Base-by-base conservation (phyloP, 257 asterid genomes). In the Cinchona pubescens region DNA sequence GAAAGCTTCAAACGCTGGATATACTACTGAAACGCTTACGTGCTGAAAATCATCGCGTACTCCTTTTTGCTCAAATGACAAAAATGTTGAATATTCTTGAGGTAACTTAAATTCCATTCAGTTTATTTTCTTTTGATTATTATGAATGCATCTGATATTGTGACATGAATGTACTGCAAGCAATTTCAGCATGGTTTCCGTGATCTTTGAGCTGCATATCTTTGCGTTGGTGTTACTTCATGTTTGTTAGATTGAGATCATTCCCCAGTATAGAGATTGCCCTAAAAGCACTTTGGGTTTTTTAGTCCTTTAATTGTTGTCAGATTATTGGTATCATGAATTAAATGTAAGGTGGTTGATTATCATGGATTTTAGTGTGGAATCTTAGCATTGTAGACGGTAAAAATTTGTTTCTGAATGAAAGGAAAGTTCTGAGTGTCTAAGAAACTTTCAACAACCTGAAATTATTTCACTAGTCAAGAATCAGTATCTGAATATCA, bases 51-150 rank as follows among this genome's bases (percentile, higher is more conserved):
- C 99, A 94, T 55, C 96, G 98, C 15, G 89, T 92, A 79, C 99
- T 94, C 74, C 91, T 94, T 69, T 94, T 94, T 87, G 96, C 98
- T 35, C 99, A 94, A 82, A 94, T 94, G 99, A 94, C 99, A 32
- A 94, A 88, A 83, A 92, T 94, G 99, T 85, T 94, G 79, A 89
- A 94, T 82, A 92, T 94, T 82, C 88, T 94, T 40, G 99, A 94
- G 98, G 99, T 92, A 85, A 60, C 75, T 67, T 68, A 73, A 29
- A 38, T 79, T 29, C 63, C 25, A 32, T 63, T 42, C 27, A 71
- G 62, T 79, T 70, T 58, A 14, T 9, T 23, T 19, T 51, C 68
- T 34, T 13, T 45, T 72, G 60, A 34, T 53, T 3, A 37, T 48
- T 29, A n/a, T n/a, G n/a, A n/a, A n/a, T n/a, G n/a, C n/a, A 48